A percentile compares a stretch with the other conserved stretches of the same genome.
phyloP scores from a whole-genome alignment of 2,329 filamentous ascomycete species.

The Phialophora macrospora region DNA sequence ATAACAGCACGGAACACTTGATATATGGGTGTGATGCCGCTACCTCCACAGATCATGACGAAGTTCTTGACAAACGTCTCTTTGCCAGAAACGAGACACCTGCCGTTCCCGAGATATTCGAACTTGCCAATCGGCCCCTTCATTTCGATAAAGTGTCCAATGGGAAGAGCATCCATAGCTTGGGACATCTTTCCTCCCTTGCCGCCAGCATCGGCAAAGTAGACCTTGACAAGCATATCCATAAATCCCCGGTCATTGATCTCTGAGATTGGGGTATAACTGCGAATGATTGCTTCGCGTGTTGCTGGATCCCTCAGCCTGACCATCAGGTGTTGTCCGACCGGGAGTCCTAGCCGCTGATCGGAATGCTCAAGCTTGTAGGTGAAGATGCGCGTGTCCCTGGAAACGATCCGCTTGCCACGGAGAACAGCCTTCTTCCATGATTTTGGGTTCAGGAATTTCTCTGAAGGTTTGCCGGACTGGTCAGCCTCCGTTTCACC shows the following conservation, averaged over 20 bases:
- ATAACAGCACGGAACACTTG: conserved; percentile 79
- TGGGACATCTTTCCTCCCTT: conserved; percentile 81
- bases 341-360: conserved; percentile 76
- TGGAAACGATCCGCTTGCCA: conserved; percentile 71
- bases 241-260: conserved; percentile 65
- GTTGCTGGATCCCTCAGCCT: conserved; percentile 74
- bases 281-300: conserved; percentile 74
- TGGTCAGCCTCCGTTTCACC: conserved; percentile 51
- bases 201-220: conserved; percentile 63
- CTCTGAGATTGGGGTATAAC: conserved; percentile 83
- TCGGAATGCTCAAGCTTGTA: conserved; percentile 74
- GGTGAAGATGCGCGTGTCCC: conserved; percentile 79
- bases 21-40: conserved; percentile 90
- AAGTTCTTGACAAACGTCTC: conserved; percentile 67
- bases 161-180: conserved; percentile 72
- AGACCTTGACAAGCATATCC: conserved; percentile 82
- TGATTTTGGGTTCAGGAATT: conserved; percentile 71
- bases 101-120: conserved; percentile 72
- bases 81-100: conserved; percentile 64
- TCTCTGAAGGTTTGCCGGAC: conserved; percentile 54
- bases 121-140: conserved; percentile 89
- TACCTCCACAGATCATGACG: conserved; percentile 85
- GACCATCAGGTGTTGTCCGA: conserved; percentile 87
- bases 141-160: conserved; percentile 78
- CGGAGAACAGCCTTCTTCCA: conserved; percentile 77